Conservation (phyloP, 345 rosid genomes). For the Kandelia obovata region DNA sequence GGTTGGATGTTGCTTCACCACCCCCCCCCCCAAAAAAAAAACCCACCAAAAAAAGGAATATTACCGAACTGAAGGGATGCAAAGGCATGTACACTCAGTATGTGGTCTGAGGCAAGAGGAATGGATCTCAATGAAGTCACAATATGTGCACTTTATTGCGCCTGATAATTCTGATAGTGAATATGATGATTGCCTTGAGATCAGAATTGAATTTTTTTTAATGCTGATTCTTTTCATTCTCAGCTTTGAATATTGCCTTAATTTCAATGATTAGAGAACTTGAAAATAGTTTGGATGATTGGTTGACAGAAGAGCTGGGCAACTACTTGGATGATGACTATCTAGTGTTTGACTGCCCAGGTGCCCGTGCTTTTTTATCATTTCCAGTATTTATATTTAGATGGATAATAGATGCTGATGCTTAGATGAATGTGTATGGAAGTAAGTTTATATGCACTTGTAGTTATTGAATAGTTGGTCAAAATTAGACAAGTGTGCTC, state of each 20-base stretch:
- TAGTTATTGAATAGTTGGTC: too few relatives aligned
- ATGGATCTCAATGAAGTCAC: not conserved
- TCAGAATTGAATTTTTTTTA: too few relatives aligned
- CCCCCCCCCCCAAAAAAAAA: not conserved
- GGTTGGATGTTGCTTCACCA: not conserved
- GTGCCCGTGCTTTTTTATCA: constrained; percentile 27
- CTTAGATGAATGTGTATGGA: not conserved
- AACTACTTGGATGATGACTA: constrained; percentile 84
- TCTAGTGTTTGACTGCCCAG: constrained; percentile 92
- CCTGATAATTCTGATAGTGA: too few relatives aligned
- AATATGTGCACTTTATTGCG: not conserved
- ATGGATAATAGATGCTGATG: not conserved
- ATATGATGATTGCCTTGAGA: too few relatives aligned
- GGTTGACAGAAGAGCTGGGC: constrained; percentile 87
- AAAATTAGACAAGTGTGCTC: too few relatives aligned
- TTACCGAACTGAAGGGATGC: too few relatives aligned
- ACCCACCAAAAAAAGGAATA: not conserved
- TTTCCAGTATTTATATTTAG: not conserved
- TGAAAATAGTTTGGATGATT: constrained; percentile 73
- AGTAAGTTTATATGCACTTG: too few relatives aligned
- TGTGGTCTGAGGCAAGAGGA: not conserved
- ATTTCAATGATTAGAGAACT: constrained; percentile 55
- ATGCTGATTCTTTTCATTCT: not conserved
- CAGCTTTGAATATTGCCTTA: constrained; percentile 36
- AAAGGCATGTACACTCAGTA: not conserved